Evolutionary conservation across 108 stramenopile species (phyloP), one percentile per base, ranked within the genome.

Genomic region (Pseudonitzschia multistriata): DNA sequence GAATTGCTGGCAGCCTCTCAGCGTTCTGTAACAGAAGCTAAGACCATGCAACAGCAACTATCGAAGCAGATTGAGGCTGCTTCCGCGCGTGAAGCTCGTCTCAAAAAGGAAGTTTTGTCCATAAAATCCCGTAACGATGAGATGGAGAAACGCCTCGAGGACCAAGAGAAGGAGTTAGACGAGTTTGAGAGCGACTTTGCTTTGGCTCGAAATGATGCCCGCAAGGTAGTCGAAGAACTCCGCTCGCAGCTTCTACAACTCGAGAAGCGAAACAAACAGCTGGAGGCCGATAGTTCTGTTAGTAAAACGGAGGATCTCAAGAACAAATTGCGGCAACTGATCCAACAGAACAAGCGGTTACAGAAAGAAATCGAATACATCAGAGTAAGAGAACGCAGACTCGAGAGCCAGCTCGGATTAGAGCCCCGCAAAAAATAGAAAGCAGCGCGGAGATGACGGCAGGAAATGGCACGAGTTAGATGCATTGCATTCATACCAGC

Each of bases 151-250:
- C 63, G 42, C 0, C 40, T 64, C 21, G 42, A 64, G 25, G 63
- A 64, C 3, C 63, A 64, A 45, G 63, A 64, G 36, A 64, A 64
- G 37, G 63, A 64, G 24, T 0, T 64, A 10, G 63, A 64, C 24
- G 63, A 64, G 28, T 64, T 64, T 27, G 63, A 64, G 28, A 25
- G n/a, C 22, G 63, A 64, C 24, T 64, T 64, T 47, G 37, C 63
- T 29, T 14, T 64, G 63, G 63, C 63, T 39, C 63, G 63, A 3
- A 34, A 64, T 15, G 63, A 64, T 47, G 63, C 63, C 37, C 63
- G 63, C 22, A 64, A 64, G 42, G 63, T 64, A 17, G 63, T 64
- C 10, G 63, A 64, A 45, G 63, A 64, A 45, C 34, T 64, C 10
- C 63, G 63, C 13, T 1, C 28, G 14, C 63, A 64, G 42, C 42